Base-by-base conservation (phyloP, 2,329 filamentous ascomycete genomes). In the Fusarium napiforme region DNA sequence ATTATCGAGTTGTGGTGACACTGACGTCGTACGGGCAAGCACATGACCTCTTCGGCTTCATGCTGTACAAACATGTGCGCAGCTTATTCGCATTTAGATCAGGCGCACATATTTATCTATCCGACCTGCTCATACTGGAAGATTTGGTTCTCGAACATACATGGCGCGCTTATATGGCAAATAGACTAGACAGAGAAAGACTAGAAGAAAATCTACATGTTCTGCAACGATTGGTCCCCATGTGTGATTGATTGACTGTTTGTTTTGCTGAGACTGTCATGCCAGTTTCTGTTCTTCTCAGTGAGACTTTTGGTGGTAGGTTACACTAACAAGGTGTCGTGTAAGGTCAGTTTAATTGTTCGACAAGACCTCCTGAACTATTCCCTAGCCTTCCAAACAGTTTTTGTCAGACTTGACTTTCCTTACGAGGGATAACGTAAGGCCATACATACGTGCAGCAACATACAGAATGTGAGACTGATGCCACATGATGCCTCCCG, bases 111-210 rank as follows among this genome's bases (percentile, higher is more conserved):
- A 75, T 71, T 64, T 45, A 42, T 42, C 21, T 36, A 36, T 37
- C 36, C 19, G 63, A 66, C 19, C 40, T 40, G 46, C 59, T 64
- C 50, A 50, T 64, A 71, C 39, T 63, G 68, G 58, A 60, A 60
- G 47, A 61, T 74, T 46, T 34, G 43, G 46, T 47, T 59, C 64
- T 75, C 69, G 30, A 30, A 76, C 68, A 77, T 74, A 71, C 55
- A 42, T 49, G 67, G 71, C 68, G 70, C 67, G 59, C 59, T 52
- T 64, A 46, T 58, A 47, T 67, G 40, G 57, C 56, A 59, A 75
- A 71, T 75, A 77, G 75, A 77, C 50, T 75, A 76, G 75, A 75
- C 59, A 59, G 47, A 66, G 64, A 61, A 72, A 71, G 52, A 63
- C 21, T 61, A 67, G 53, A 72, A 66, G 46, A 67, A 39, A 63